phyloP scores from a whole-genome alignment of 768 basidiomycete genomes.

The Suillus weaverae region DNA sequence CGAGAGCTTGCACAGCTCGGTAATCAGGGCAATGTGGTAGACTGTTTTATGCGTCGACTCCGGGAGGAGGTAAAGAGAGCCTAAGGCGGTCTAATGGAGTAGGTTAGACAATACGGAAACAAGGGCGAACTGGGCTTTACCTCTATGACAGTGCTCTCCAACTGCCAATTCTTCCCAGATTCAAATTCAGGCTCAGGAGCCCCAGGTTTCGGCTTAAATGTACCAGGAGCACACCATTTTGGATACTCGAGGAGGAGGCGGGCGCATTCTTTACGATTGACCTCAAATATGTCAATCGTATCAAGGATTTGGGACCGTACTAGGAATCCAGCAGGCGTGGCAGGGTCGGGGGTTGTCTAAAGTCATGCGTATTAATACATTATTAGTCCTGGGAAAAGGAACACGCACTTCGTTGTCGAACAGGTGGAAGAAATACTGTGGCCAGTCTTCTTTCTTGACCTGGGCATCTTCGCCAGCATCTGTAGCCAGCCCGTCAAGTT shows the following conservation, averaged over 20 bases:
- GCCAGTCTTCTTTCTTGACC: constrained; percentile 82
- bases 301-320: constrained; percentile 76
- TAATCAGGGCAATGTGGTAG: constrained; percentile 86
- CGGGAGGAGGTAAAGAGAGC: constrained; percentile 74
- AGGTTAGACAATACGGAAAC: neutral
- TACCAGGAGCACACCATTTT: constrained; percentile 78
- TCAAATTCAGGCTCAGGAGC: constrained; percentile 54
- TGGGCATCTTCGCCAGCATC: constrained; percentile 71
- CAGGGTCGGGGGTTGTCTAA: constrained; percentile 76
- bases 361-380: constrained; percentile 1
- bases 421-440: constrained; percentile 64
- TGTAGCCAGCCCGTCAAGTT: constrained; percentile 67
- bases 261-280: constrained; percentile 95
- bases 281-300: constrained; percentile 85
- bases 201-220: constrained; percentile 79
- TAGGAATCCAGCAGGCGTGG: constrained; percentile 74
- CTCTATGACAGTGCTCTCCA: constrained; percentile 89
- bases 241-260: constrained; percentile 82
- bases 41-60: constrained; percentile 73
- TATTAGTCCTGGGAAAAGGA: neutral
- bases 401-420: constrained; percentile 58
- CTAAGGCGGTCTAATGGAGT: constrained; percentile 62
- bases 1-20: constrained; percentile 93
- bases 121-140: constrained; percentile 37
- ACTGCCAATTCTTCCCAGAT: constrained; percentile 74